Base-by-base conservation (phyloP, 208 protist species). In the Leishmania major region DNA sequence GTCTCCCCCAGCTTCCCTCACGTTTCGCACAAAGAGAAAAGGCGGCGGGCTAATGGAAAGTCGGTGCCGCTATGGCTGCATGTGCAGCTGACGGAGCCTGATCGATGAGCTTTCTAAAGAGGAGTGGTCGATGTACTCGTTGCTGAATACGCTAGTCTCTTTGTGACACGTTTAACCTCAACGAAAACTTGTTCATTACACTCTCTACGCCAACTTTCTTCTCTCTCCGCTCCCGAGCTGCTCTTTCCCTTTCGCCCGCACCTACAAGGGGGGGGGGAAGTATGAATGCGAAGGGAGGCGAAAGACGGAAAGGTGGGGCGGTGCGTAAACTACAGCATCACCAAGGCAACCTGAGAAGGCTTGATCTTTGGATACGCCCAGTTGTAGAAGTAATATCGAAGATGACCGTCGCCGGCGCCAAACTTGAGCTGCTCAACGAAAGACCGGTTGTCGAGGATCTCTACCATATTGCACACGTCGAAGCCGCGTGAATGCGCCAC, bases 351-450 rank as follows among this genome's bases (percentile, higher is more conserved):
- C 13, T 95, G 77, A 8, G 80, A 83, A 6, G 96, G 87, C 47
- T 94, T 64, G n/a, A 98, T 91, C 37, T 89, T 89, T 17, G 94
- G 98, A 75, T 97, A 99, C 43, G 90, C 78, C 93, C 97, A 99
- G 92, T 99, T 99, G 92, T 99, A 99, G 72, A 99, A 96, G 92
- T 99, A 99, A 90, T 99, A 99, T 64, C 99, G 93, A 25, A 99
- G 94, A 40, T 97, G 84, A 40, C 99, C 99, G 88, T 99, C 99
- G 47, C 99, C 99, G 10, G 90, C 81, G 5, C 93, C 95, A 85
- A 99, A 99, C 83, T 99, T 99, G 57, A 99, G 89, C n/a, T 98
- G 88, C 25, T 98, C 89, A 10, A 99, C 47, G 96, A 97, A 87
- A 5, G 93, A 86, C 70, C 84, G 77, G 86, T 99, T 99, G 40